Base-by-base conservation (phyloP, 2,329 filamentous ascomycete species). In the Aplosporella prunicola region DNA sequence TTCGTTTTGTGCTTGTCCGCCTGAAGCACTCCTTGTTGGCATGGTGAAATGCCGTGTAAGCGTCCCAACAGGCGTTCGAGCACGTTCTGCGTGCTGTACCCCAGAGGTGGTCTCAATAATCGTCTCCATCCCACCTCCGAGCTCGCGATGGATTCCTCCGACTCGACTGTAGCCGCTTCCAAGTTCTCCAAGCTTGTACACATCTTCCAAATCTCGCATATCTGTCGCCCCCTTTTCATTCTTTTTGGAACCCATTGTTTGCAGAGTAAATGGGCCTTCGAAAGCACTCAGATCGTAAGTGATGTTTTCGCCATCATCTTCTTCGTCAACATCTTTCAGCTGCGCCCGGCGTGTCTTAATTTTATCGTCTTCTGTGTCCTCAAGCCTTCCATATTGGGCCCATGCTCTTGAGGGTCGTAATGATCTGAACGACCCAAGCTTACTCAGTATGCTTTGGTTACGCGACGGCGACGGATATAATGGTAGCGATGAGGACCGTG, bases 201-300 rank as follows among this genome's bases (percentile, higher is more conserved):
- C 51, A 4, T 50, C 46, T 28, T 59, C 56, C 9, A 60, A 47
- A 18, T 51, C 45, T 30, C 59, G 52, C 26, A 49, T 60, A 33
- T 61, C 58, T 9, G 56, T 56, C 31, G 51, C 55, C 52, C 13
- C 53, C 55, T 24, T 58, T 51, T 18, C 45, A 46, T 17, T 56
- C 30, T 26, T 53, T 39, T 2, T 44, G 46, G 17, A 50, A 8
- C 20, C 44, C 18, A 58, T 45, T 2, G 39, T 46, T 25, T 44
- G 49, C 50, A 61, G 50, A 1, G 36, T 35, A 11, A 46, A 43
- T 5, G 52, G 51, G 15, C 53, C 53, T 29, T 51, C 47, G 7
- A 49, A 46, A 5, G 50, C 52, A 31, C 48, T 55, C 26, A 58
- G 29, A 33, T 58, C 49, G 31, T 51, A 50, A 5, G 46, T 45